Evolutionary conservation across 305 asterid species (phyloP).

Genomic region (Petunia hybrid): DNA sequence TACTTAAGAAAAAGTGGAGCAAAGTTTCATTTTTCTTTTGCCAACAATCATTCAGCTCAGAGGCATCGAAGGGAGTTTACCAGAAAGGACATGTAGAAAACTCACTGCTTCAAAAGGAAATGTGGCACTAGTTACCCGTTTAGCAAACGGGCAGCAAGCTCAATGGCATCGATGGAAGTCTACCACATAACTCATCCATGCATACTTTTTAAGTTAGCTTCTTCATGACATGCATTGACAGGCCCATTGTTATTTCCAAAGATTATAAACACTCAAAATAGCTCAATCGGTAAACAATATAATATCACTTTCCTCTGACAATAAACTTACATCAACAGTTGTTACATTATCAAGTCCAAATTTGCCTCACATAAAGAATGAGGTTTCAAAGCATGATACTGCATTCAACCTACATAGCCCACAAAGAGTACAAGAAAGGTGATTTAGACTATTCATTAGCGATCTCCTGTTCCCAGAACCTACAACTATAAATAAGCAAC

Average conservation of each 20-base stretch:
- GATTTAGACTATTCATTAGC: not conserved
- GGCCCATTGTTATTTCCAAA: constrained; percentile 27
- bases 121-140: too few species aligned
- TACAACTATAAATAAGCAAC: constrained; percentile 17
- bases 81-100: too few species aligned
- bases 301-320: not conserved
- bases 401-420: constrained; percentile 6
- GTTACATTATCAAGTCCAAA: constrained; percentile 18
- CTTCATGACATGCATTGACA: constrained; percentile 9
- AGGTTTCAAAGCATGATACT: constrained; percentile 16
- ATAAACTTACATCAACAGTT: not conserved
- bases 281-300: not conserved
- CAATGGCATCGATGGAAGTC: too few species aligned
- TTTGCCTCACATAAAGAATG: constrained; percentile 18
- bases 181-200: too few species aligned
- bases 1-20: too few species aligned
- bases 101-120: too few species aligned
- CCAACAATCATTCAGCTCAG: too few species aligned
- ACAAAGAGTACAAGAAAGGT: constrained; percentile 21
- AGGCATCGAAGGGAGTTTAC: too few species aligned
- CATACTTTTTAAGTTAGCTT: constrained; percentile 20
- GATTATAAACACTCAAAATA: constrained; percentile 8
- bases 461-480: constrained; percentile 13
- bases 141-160: too few species aligned
- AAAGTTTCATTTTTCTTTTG: too few species aligned